Percentiles rank a stretch among this genome's conserved stretches.
phyloP scores from a whole-genome alignment of 2,329 filamentous ascomycete species.

The Botrytis medusae region DNA sequence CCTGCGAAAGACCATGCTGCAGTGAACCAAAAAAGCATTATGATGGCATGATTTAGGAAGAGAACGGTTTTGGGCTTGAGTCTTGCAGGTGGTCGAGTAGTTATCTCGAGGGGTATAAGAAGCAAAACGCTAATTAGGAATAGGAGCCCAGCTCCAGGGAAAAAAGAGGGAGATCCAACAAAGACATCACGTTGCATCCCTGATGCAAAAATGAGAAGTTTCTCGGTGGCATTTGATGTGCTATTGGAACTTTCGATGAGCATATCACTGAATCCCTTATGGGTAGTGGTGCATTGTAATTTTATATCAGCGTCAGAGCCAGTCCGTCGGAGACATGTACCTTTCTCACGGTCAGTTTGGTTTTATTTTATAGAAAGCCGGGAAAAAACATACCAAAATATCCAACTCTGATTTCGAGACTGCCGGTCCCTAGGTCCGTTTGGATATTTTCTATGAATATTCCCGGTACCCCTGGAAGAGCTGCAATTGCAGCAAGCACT shows the following conservation, averaged over 20 bases:
- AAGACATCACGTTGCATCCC: constrained; percentile 1
- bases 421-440: not conserved
- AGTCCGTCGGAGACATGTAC: constrained; percentile 4
- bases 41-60: not conserved
- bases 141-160: constrained; percentile 5
- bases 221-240: not conserved
- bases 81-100: not conserved
- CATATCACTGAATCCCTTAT: not conserved
- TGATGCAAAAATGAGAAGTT: constrained; percentile 3
- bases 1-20: constrained; percentile 1
- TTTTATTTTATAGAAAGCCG: not conserved
- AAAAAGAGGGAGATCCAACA: constrained; percentile 7
- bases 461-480: constrained; percentile 9
- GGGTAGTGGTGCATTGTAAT: not conserved
- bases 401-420: constrained; percentile 10
- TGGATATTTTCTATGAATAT: constrained; percentile 16
- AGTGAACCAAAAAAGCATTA: constrained; percentile 13
- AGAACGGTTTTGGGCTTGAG: not conserved
- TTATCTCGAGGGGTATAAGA: not conserved
- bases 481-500: not conserved
- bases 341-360: not conserved
- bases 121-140: constrained; percentile 11
- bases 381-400: not conserved
- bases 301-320: not conserved
- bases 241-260: constrained; percentile 1